Evolutionary conservation across 257 asterid species (phyloP).

Genomic region (Nicotiana undulata): DNA sequence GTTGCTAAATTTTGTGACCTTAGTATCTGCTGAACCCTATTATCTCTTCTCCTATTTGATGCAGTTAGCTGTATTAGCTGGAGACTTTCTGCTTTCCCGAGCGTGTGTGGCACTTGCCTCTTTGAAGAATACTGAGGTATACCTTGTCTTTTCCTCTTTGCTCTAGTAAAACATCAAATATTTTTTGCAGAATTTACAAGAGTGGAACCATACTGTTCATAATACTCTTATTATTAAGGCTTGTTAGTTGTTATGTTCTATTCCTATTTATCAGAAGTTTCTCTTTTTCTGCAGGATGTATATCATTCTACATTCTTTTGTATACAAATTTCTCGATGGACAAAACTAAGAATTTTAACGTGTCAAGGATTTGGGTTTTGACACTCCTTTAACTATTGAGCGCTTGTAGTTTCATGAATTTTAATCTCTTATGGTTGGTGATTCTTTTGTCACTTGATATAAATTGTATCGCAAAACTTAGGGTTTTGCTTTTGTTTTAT

Average conservation of each 20-base stretch:
- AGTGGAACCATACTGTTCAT: not conserved
- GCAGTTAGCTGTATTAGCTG: slow-evolving; percentile 93
- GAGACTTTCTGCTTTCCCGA: slow-evolving; percentile 89
- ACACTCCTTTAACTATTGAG: not conserved
- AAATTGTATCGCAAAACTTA: not conserved
- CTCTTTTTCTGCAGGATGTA: not conserved
- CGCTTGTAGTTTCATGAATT: not conserved
- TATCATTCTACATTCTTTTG: not conserved
- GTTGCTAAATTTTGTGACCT: not conserved
- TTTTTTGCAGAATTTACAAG: not conserved
- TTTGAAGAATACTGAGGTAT: slow-evolving; percentile 87
- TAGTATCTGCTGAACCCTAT: not conserved
- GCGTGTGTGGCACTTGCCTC: slow-evolving; percentile 97
- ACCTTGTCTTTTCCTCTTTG: slow-evolving; percentile 2
- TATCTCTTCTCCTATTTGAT: slow-evolving; percentile 13
- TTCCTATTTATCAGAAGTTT: not conserved
- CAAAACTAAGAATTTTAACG: not conserved
- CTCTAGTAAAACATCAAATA: not conserved
- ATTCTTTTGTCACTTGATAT: not conserved
- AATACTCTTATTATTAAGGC: not conserved
- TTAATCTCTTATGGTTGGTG: not conserved
- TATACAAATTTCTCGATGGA: not conserved
- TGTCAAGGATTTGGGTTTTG: not conserved
- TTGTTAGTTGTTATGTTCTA: not conserved
- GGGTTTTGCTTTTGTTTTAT: not conserved